Evolutionary conservation across 2,329 filamentous ascomycete species (phyloP).

Genomic region (Talaromyces sp.): DNA sequence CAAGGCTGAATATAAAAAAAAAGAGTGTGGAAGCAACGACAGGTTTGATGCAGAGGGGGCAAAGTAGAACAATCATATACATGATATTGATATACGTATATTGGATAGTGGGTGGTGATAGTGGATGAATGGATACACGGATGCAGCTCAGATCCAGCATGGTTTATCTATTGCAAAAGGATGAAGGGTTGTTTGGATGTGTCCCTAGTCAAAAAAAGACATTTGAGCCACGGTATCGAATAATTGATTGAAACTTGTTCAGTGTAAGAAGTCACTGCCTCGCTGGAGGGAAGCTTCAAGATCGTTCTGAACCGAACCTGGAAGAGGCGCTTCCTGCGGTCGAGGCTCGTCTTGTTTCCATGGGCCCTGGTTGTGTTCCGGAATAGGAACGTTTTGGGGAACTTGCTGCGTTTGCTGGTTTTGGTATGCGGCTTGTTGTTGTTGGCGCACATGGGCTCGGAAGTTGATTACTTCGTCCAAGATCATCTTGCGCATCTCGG

Average conservation of each 20-base stretch:
- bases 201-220: neutral
- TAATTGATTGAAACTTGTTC: neutral
- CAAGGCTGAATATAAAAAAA: neutral
- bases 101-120: neutral
- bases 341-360: constrained; percentile 57
- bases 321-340: constrained; percentile 51
- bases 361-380: constrained; percentile 52
- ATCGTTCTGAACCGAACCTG: constrained; percentile 41
- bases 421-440: constrained; percentile 37
- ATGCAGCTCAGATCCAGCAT: neutral
- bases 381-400: constrained; percentile 55
- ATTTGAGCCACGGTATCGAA: neutral
- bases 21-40: neutral
- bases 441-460: constrained; percentile 56
- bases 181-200: neutral
- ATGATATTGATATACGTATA: neutral
- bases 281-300: constrained; percentile 50
- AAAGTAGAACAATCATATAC: neutral
- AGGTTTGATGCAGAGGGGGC: neutral
- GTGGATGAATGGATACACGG: neutral
- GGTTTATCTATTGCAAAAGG: neutral
- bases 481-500: constrained; percentile 95
- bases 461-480: constrained; percentile 89
- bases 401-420: constrained; percentile 36
- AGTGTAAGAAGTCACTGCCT: constrained; percentile 48